Evolutionary conservation across 2,329 filamentous ascomycete species (phyloP).

Genomic region (Biscogniauxia sp.): DNA sequence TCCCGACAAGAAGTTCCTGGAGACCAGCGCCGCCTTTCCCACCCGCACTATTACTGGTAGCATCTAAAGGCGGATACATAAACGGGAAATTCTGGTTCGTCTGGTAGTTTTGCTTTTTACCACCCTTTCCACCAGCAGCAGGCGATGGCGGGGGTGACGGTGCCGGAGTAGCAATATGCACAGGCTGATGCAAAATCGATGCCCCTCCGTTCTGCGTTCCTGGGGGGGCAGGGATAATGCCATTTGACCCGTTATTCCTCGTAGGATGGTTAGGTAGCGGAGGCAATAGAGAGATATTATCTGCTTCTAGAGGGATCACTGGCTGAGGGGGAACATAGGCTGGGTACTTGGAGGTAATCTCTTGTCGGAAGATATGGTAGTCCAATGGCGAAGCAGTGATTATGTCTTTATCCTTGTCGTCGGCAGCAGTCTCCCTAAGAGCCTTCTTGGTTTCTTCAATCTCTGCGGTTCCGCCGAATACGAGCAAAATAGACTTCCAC

Average conservation of each 20-base stretch:
- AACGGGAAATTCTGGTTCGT: slow-evolving; percentile 99
- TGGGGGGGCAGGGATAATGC: slow-evolving; percentile 57
- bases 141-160: slow-evolving; percentile 95
- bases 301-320: slow-evolving; percentile 79
- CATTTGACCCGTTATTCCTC: slow-evolving; percentile 57
- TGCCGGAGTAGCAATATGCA: slow-evolving; percentile 97
- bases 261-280: slow-evolving; percentile 74
- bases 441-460: slow-evolving; percentile 72
- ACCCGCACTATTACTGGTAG: slow-evolving; percentile 82
- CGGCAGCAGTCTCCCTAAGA: slow-evolving; percentile 59
- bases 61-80: slow-evolving; percentile 90
- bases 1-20: slow-evolving; percentile 76
- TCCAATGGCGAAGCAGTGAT: slow-evolving; percentile 94
- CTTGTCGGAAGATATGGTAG: slow-evolving; percentile 93
- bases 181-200: slow-evolving; percentile 91
- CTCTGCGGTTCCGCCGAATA: slow-evolving; percentile 76
- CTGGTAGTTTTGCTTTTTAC: slow-evolving; percentile 99
- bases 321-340: slow-evolving; percentile 89
- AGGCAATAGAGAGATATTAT: slow-evolving; percentile 87
- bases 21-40: slow-evolving; percentile 82
- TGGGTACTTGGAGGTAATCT: slow-evolving; percentile 96
- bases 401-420: slow-evolving; percentile 66
- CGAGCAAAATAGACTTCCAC: slow-evolving; percentile 87
- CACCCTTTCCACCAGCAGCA: slow-evolving; percentile 80
- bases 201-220: slow-evolving; percentile 57